Base-by-base conservation (phyloP, 148 eudicot species). In the Cornus suecica region DNA sequence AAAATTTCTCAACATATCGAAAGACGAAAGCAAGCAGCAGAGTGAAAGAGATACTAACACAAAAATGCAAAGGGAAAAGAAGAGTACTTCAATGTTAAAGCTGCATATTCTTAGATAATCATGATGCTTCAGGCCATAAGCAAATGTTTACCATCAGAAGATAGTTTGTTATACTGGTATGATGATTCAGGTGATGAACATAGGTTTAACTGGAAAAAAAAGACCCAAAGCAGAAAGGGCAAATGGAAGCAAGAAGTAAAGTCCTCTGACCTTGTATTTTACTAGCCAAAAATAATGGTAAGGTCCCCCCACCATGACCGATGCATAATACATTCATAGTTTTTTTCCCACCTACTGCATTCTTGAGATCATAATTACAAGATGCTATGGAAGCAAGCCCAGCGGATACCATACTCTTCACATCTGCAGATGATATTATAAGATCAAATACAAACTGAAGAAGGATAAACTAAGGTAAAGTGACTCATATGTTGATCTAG, bases 231-330 rank as follows among this genome's bases (percentile, higher is more conserved):
- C 11, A 8, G 42, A 58, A 74, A 48, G 77, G 10, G 18, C 14
- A 74, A 22, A 22, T 42, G 24, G 26, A 23, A 24, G 42, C 29
- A 37, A 6, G 54, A 60, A 52, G 20, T 32, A 18, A 22, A 62
- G 3, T 42, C 65, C 10, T 63, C 85, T 29, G 31, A 94, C 99
- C 99, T 91, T 76, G 83, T 64, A 94, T 84, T 75, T 85, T 85
- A 79, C 87, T 84, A 62, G 97, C 97, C 74, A 94, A 63, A 82
- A 89, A 94, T 67, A 94, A 75, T 3, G 99, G 99, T 70, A 94
- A 73, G 90, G 88, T 92, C 80, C 99, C 99, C 31, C 99, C 99
- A 71, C 99, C 99, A 84, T 94, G 99, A 24, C 99, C 99, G 1
- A 94, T 86, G 83, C 99, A 94, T 79, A 94, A 78, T 42, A 89